These are phyloP conservation scores for Theobroma grandiflorum DNA, from an alignment of 441 rosid genomes.

Conservation along the genomic window DNA sequence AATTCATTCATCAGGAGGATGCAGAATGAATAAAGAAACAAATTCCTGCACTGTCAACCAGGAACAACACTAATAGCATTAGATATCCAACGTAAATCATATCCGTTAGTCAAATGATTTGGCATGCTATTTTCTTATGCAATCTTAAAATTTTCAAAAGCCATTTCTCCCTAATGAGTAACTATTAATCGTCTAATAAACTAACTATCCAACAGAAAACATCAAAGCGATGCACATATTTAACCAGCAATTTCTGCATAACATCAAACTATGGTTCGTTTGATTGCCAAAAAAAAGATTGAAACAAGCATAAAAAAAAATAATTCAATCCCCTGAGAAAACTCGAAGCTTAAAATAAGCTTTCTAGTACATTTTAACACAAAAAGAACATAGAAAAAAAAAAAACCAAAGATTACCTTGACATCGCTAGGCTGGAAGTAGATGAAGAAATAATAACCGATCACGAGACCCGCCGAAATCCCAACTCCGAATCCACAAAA, in stretches of 20 bases:
- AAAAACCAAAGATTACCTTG: conserved; percentile 50
- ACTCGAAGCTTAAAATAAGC: neutral
- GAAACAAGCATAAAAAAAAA: neutral
- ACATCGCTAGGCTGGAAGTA: conserved; percentile 78
- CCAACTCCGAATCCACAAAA: conserved; percentile 91
- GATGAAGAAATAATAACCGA: conserved; percentile 86
- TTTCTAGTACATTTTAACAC: neutral
- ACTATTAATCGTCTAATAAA: neutral
- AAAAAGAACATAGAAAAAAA: neutral
- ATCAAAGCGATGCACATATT: neutral
- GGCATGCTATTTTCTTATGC: neutral
- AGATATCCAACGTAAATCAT: neutral
- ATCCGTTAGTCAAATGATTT: neutral
- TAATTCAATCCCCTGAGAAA: neutral
- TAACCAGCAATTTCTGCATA: neutral
- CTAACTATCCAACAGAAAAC: neutral
- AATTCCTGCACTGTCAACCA: neutral
- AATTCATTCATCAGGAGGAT: neutral
- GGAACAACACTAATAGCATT: neutral
- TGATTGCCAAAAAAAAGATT: neutral
- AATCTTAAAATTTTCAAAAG: neutral
- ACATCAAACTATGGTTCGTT: neutral
- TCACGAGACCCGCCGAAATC: conserved; percentile 70
- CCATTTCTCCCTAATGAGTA: neutral
- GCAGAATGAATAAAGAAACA: neutral